Evolutionary conservation across 306 rosid species (phyloP), one percentile per base, ranked within the genome.

Genomic region (Rosa rugosa): DNA sequence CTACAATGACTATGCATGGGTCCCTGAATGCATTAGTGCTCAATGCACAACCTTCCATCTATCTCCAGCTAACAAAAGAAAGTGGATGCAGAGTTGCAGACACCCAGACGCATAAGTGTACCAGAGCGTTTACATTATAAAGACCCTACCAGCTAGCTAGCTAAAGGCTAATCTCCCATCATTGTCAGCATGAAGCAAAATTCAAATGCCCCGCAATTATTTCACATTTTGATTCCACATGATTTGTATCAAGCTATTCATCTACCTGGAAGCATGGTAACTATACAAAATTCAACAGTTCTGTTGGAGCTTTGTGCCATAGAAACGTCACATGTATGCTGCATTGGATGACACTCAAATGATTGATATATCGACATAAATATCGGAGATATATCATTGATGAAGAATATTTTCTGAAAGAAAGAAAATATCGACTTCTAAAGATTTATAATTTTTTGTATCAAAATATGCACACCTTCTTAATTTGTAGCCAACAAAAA

Each of bases 1-100:
- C 78, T 63, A 36, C 83, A 85, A 78, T 75, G 73, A 76, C 76
- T 49, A 72, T 27, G 31, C 31, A 27, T 85, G 84, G 84, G 83
- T 74, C 71, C 86, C 86, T 72, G 38, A 11, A 69, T 56, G 38
- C 51, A 12, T 41, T 38, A 40, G 53, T 73, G 66, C 66, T 73
- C 4, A 11, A 8, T 31, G 45, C 42, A 41, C 56, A 41, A 25
- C 45, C 57, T 12, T 42, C 70, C 49, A 60, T 59, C 70, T 59
- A 41, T 46, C 36, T 13, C 38, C 56, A 46, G 47, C 69, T 42
- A 34, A 44, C 20, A 11, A 42, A 41, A 44, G 41, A 45, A 75
- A 42, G 44, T 75, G 17, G 78, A 17, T 41, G 69, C 54, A 25
- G 6, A 38, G 46, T 66, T 59, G 70, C 57, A 75, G 69, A 16